phyloP scores from a whole-genome alignment of 2,329 filamentous ascomycete genomes.

The Alternaria triticina region DNA sequence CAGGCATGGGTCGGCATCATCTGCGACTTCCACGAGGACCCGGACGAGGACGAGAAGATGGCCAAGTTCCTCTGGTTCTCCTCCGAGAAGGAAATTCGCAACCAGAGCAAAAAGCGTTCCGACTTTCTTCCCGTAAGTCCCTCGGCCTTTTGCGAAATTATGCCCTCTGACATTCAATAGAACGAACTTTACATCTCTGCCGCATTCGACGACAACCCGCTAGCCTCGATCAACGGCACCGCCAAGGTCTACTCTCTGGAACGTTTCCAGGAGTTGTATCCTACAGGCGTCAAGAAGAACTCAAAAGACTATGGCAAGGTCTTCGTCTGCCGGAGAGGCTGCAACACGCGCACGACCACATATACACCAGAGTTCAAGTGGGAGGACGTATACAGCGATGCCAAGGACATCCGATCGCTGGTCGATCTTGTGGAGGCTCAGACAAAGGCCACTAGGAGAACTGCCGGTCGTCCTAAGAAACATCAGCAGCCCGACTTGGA shows the following conservation, averaged over 20 bases:
- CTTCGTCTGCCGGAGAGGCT: conserved; percentile 88
- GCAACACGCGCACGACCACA: conserved; percentile 84
- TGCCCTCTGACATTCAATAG: conserved; percentile 48
- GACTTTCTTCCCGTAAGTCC: conserved; percentile 73
- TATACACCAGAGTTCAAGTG: conserved; percentile 93
- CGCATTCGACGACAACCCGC: conserved; percentile 83
- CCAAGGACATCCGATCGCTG: conserved; percentile 69
- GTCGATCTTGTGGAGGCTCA: conserved; percentile 71
- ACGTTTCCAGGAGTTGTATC: conserved; percentile 72
- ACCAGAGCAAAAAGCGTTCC: conserved; percentile 78
- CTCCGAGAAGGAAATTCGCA: conserved; percentile 85
- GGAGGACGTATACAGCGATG: conserved; percentile 81
- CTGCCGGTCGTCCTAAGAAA: conserved; percentile 41
- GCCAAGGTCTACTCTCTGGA: conserved; percentile 78
- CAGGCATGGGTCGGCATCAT: conserved; percentile 94
- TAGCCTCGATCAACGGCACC: conserved; percentile 89
- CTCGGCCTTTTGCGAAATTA: not conserved
- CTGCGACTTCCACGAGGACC: conserved; percentile 76
- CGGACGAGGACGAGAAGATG: conserved; percentile 66
- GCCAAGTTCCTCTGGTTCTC: conserved; percentile 97
- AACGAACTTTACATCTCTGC: conserved; percentile 93
- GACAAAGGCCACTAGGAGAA: conserved; percentile 74
- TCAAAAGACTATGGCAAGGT: conserved; percentile 81
- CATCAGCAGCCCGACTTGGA: conserved; percentile 47
- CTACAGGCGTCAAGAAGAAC: conserved; percentile 75